These are phyloP conservation scores for Penicillium rolfsii DNA, from an alignment of 2,329 filamentous ascomycete genomes.

Conservation along the genomic window DNA sequence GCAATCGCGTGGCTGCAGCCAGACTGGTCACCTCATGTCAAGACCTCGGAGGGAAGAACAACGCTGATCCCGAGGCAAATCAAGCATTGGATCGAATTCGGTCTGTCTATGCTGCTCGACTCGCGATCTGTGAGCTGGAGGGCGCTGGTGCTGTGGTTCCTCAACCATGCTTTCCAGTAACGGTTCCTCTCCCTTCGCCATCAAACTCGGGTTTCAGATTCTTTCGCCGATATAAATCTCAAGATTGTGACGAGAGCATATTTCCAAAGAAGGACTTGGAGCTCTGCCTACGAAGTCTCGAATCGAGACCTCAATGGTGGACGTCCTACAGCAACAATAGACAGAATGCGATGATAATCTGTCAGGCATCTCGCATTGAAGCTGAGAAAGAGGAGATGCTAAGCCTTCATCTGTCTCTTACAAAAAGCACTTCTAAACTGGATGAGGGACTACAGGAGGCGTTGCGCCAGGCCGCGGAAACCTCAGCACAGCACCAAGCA, in stretches of 20 bases:
- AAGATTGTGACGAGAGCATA: slow-evolving; percentile 19
- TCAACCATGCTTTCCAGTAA: slow-evolving; percentile 54
- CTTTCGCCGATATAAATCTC: slow-evolving; percentile 25
- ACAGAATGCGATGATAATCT: slow-evolving; percentile 65
- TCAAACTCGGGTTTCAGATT: slow-evolving; percentile 32
- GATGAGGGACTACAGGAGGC: slow-evolving; percentile 41
- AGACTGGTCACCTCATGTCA: slow-evolving; percentile 59
- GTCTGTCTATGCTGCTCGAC: slow-evolving; percentile 63
- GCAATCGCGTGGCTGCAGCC: slow-evolving; percentile 56
- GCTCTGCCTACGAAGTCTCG: slow-evolving; percentile 58
- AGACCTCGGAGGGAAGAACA: slow-evolving; percentile 42
- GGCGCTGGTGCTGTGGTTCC: slow-evolving; percentile 57
- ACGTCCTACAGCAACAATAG: slow-evolving; percentile 66
- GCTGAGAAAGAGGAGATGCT: slow-evolving; percentile 57
- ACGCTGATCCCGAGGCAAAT: slow-evolving; percentile 29
- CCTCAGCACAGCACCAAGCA: slow-evolving; percentile 34
- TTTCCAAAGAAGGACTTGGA: slow-evolving; percentile 42
- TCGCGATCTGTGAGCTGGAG: slow-evolving; percentile 66
- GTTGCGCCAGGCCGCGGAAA: slow-evolving; percentile 35
- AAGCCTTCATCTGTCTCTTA: slow-evolving; percentile 43
- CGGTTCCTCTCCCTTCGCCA: slow-evolving; percentile 42
- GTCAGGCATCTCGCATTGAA: slow-evolving; percentile 62
- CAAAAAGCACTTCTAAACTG: slow-evolving; percentile 42
- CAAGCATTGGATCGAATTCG: slow-evolving; percentile 50
- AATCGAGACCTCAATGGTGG: slow-evolving; percentile 62